Conservation (phyloP, 768 basidiomycete species). For the Tulasnella sp. region DNA sequence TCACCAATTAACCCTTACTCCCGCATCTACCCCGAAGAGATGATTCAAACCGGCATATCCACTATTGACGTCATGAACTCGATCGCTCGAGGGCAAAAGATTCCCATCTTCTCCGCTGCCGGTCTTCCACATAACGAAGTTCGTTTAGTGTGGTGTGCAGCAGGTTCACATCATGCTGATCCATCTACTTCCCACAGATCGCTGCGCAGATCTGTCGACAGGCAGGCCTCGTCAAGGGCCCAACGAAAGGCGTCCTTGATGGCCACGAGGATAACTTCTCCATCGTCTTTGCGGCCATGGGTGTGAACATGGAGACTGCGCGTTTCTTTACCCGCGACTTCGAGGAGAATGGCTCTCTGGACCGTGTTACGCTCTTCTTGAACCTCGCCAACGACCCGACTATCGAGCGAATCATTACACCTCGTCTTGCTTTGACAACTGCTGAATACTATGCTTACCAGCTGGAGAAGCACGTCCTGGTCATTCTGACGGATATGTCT, state of each 20-base stretch:
- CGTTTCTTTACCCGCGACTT: constrained; percentile 99
- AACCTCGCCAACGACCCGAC: constrained; percentile 99
- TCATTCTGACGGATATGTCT: constrained; percentile 98
- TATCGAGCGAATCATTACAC: constrained; percentile 99
- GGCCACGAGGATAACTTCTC: constrained; percentile 99
- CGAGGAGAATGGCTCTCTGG: constrained; percentile 94
- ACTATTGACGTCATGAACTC: constrained; percentile 98
- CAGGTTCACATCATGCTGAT: background rate
- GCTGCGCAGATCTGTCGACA: constrained; percentile 99
- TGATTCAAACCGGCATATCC: constrained; percentile 99
- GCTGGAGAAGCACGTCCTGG: constrained; percentile 97
- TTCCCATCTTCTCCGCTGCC: constrained; percentile 98
- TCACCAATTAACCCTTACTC: constrained; percentile 97
- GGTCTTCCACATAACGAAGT: constrained; percentile 98
- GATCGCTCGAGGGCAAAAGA: constrained; percentile 99
- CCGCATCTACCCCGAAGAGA: constrained; percentile 99
- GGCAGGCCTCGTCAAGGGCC: constrained; percentile 91
- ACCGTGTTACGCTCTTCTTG: constrained; percentile 95
- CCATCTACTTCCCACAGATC: constrained; percentile 44
- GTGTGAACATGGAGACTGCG: constrained; percentile 99
- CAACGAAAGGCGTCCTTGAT: constrained; percentile 94
- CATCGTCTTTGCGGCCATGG: constrained; percentile 99
- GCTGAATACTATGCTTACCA: constrained; percentile 99
- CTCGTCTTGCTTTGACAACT: constrained; percentile 92
- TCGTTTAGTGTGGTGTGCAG: background rate